Evolutionary conservation across 2,329 filamentous ascomycete species (phyloP).

Genomic region (Exophiala calicioides): DNA sequence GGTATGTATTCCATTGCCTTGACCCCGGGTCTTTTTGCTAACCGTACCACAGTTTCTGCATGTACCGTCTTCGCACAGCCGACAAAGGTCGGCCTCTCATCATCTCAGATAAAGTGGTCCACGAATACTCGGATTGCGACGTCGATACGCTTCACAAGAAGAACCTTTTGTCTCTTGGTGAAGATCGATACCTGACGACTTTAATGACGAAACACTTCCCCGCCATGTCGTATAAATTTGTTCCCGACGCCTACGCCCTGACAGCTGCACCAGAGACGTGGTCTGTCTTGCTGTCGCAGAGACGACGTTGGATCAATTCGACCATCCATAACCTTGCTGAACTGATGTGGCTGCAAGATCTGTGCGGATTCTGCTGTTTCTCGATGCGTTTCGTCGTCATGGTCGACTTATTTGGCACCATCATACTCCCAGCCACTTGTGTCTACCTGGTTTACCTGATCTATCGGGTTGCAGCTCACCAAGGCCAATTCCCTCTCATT

Average conservation of each 20-base stretch:
- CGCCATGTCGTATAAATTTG: conserved; percentile 91
- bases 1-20: conserved; percentile 62
- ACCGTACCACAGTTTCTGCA: conserved; percentile 75
- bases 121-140: conserved; percentile 83
- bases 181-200: conserved; percentile 95
- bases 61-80: conserved; percentile 93
- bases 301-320: conserved; percentile 99
- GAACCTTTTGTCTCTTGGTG: conserved; percentile 88
- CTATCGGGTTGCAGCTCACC: conserved; percentile 69
- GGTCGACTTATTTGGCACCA: conserved; percentile 87
- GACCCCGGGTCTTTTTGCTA: conserved; percentile 35
- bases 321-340: conserved; percentile 96
- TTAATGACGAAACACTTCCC: conserved; percentile 99
- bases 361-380: conserved; percentile 99
- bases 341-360: conserved; percentile 83
- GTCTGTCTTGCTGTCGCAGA: conserved; percentile 92
- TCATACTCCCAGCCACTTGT: conserved; percentile 87
- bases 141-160: conserved; percentile 95
- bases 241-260: conserved; percentile 87
- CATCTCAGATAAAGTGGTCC: conserved; percentile 83
- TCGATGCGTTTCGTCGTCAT: conserved; percentile 97
- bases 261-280: conserved; percentile 94
- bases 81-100: conserved; percentile 94
- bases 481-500: conserved; percentile 78
- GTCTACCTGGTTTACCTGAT: conserved; percentile 86